Conservation (phyloP, 148 eudicot species). For the Vaccinium corymbosum region DNA sequence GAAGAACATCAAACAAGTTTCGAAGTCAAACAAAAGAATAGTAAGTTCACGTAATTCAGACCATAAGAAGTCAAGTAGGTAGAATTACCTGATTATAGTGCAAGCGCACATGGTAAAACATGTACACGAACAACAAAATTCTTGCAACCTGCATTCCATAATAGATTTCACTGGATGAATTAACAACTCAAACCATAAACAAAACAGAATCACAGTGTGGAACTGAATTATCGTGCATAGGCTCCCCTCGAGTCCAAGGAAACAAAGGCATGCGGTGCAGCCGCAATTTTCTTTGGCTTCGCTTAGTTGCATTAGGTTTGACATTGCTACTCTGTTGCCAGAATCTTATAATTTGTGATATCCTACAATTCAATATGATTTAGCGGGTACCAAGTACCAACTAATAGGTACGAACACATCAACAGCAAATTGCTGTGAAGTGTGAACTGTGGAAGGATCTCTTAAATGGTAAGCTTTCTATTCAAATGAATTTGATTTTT, state of each 20-base stretch:
- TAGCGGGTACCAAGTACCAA: neutral
- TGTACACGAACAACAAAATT: conserved; percentile 88
- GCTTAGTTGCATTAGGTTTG: neutral
- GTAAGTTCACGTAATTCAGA: neutral
- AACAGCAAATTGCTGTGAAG: neutral
- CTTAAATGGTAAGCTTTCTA: neutral
- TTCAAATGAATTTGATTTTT: neutral
- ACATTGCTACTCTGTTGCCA: neutral
- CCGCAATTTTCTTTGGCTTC: neutral
- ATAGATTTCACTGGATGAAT: conserved; percentile 3
- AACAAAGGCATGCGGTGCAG: neutral
- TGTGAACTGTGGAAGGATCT: neutral
- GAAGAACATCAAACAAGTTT: neutral
- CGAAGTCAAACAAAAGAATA: neutral
- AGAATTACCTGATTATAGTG: conserved; percentile 83
- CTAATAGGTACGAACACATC: neutral
- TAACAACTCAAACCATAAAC: neutral
- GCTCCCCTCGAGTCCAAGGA: neutral
- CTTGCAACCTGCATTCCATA: conserved; percentile 82
- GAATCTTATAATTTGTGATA: neutral
- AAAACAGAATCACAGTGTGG: neutral
- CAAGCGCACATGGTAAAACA: conserved; percentile 88
- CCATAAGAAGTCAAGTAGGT: neutral
- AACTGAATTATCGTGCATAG: neutral
- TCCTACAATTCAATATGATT: neutral